Conservation (phyloP, 768 basidiomycete genomes). For the Russula earlei region DNA sequence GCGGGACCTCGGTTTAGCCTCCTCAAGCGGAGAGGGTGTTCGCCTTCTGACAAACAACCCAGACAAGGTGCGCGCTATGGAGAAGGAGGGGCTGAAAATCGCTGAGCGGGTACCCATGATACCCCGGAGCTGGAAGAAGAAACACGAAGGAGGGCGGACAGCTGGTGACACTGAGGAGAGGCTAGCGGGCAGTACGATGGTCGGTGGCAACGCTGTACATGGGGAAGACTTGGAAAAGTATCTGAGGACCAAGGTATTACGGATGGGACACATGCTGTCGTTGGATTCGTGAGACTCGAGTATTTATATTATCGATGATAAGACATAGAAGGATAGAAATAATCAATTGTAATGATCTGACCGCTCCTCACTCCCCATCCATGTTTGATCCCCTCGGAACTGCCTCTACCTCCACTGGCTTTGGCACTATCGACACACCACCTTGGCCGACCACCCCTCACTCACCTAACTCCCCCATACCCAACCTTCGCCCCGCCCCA, state of each 20-base stretch:
- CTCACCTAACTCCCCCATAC: conserved; percentile 57
- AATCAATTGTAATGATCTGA: not conserved
- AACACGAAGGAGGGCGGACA: conserved; percentile 32
- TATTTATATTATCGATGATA: no score
- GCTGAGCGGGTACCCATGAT: conserved; percentile 90
- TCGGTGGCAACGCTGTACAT: conserved; percentile 66
- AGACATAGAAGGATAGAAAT: not conserved
- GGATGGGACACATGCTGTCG: conserved; percentile 93
- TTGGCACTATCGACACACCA: conserved; percentile 38
- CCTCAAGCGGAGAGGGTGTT: conserved; percentile 46
- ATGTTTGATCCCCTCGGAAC: conserved; percentile 73
- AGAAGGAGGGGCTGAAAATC: conserved; percentile 72
- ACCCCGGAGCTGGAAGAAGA: conserved; percentile 70
- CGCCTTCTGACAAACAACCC: conserved; percentile 95
- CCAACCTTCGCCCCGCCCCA: conserved; percentile 57
- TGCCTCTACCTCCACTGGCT: conserved; percentile 27
- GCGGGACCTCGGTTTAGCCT: conserved; percentile 72
- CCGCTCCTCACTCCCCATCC: not conserved
- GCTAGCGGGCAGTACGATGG: no score
- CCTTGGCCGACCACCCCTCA: conserved; percentile 83
- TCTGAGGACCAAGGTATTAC: conserved; percentile 87
- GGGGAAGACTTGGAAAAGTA: conserved; percentile 92
- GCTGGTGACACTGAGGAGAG: no score
- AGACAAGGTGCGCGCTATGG: conserved; percentile 85
- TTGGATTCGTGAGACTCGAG: no score